Evolutionary conservation across 2,329 filamentous ascomycete species (phyloP).

Genomic region (Fusarium haematococcum): DNA sequence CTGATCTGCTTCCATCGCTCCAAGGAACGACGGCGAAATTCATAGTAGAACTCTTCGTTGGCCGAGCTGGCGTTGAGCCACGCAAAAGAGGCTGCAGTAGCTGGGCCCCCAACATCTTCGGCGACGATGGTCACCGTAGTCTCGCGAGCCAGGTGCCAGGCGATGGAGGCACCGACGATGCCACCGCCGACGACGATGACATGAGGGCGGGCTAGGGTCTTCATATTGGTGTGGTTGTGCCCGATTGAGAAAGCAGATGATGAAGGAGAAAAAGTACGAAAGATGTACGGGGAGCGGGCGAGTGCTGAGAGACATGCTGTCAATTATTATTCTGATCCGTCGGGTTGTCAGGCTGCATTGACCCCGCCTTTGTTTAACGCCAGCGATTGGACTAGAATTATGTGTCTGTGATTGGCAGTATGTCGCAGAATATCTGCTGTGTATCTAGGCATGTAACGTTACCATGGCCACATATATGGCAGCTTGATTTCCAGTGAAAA

Average conservation of each 20-base stretch:
- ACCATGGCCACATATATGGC: too few relatives aligned
- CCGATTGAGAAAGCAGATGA: background rate
- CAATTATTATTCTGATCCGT: background rate
- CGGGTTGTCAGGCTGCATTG: background rate
- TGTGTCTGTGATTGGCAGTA: constrained; percentile 1
- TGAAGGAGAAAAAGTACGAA: background rate
- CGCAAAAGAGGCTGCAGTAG: constrained; percentile 23
- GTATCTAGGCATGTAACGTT: background rate
- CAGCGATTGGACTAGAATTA: constrained; percentile 2
- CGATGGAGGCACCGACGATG: constrained; percentile 30
- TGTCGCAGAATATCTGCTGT: background rate
- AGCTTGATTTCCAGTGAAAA: too few relatives aligned
- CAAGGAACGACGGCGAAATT: constrained; percentile 24
- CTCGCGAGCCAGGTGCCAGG: constrained; percentile 21
- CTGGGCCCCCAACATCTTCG: constrained; percentile 23
- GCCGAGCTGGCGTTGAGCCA: constrained; percentile 33
- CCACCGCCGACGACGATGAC: constrained; percentile 30
- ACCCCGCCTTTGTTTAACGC: constrained; percentile 1
- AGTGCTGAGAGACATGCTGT: background rate
- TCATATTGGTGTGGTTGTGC: constrained; percentile 2
- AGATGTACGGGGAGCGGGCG: background rate
- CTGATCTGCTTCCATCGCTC: constrained; percentile 26
- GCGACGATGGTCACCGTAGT: constrained; percentile 28
- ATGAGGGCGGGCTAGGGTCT: background rate
- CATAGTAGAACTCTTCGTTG: constrained; percentile 18